Percentiles rank a stretch among this genome's conserved stretches.
Conservation (phyloP, 2,329 filamentous ascomycete species). For the Aspergillus neoniger region DNA sequence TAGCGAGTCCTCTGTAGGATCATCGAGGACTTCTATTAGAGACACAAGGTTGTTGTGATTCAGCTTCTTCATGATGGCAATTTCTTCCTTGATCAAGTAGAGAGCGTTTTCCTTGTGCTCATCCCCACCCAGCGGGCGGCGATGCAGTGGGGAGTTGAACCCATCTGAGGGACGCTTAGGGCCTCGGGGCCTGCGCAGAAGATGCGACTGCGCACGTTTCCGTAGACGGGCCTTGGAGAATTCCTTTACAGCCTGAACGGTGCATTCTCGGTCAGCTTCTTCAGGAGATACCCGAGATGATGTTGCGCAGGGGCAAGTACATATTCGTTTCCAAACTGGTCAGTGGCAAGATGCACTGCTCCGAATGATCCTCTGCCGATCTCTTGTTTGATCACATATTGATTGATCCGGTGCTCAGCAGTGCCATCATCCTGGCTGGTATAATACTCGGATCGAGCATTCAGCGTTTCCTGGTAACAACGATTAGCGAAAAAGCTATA, state of each 20-base stretch:
- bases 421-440: slow-evolving; percentile 81
- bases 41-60: slow-evolving; percentile 93
- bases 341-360: slow-evolving; percentile 83
- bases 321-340: slow-evolving; percentile 91
- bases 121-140: slow-evolving; percentile 55
- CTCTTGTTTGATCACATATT: slow-evolving; percentile 91
- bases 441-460: slow-evolving; percentile 83
- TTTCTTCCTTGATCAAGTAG: slow-evolving; percentile 89
- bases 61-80: slow-evolving; percentile 98
- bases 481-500: not conserved
- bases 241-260: slow-evolving; percentile 81
- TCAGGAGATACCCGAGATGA: not conserved
- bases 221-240: slow-evolving; percentile 91
- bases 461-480: slow-evolving; percentile 73
- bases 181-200: slow-evolving; percentile 67
- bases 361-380: slow-evolving; percentile 97
- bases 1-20: slow-evolving; percentile 90
- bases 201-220: slow-evolving; percentile 86
- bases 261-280: not conserved
- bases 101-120: slow-evolving; percentile 69
- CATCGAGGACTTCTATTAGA: slow-evolving; percentile 90
- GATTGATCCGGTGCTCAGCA: slow-evolving; percentile 85
- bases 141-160: slow-evolving; percentile 66
- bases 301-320: slow-evolving; percentile 51
- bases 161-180: slow-evolving; percentile 57